Evolutionary conservation across 2,329 filamentous ascomycete genomes (phyloP).

Genomic region (Achaetomium macrosporum): DNA sequence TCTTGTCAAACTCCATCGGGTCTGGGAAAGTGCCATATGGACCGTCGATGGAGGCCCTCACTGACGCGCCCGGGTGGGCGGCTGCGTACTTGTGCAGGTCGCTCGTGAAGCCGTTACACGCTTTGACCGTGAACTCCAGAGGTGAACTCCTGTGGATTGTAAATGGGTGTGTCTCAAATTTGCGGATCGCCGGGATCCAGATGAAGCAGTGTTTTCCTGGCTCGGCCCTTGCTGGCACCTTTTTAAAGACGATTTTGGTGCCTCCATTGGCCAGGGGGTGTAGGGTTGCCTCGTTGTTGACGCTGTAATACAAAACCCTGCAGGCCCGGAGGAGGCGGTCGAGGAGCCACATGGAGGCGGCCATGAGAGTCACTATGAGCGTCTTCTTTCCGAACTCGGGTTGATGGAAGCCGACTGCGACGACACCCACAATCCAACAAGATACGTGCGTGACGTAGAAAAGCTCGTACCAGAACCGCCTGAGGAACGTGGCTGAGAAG

Average conservation of each 20-base stretch:
- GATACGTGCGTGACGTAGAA: slow-evolving; percentile 50
- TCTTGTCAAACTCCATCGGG: slow-evolving; percentile 46
- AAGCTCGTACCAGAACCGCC: slow-evolving; percentile 47
- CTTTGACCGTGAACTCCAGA: slow-evolving; percentile 53
- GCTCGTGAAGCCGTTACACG: slow-evolving; percentile 54
- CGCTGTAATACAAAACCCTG: slow-evolving; percentile 39
- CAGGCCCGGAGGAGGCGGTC: slow-evolving; percentile 45
- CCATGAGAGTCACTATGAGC: slow-evolving; percentile 37
- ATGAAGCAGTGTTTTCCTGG: slow-evolving; percentile 59
- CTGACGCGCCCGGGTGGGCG: slow-evolving; percentile 41
- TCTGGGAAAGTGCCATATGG: slow-evolving; percentile 53
- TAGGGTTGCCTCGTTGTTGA: slow-evolving; percentile 48
- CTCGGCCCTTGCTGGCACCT: slow-evolving; percentile 40
- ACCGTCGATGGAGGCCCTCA: slow-evolving; percentile 52
- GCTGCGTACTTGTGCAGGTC: slow-evolving; percentile 48
- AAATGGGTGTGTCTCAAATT: slow-evolving; percentile 57
- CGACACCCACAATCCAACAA: slow-evolving; percentile 44
- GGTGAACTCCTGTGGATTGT: slow-evolving; percentile 50
- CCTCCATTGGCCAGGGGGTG: slow-evolving; percentile 48
- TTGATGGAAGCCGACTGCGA: slow-evolving; percentile 47
- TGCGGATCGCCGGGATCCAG: slow-evolving; percentile 54
- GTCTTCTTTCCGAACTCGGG: slow-evolving; percentile 39
- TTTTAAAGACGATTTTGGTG: slow-evolving; percentile 49
- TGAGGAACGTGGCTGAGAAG: slow-evolving; percentile 38
- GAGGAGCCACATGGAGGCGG: slow-evolving; percentile 42